These are phyloP conservation scores for Somion occarium DNA, from an alignment of 1,284 basidiomycete genomes.

Conservation along the genomic window DNA sequence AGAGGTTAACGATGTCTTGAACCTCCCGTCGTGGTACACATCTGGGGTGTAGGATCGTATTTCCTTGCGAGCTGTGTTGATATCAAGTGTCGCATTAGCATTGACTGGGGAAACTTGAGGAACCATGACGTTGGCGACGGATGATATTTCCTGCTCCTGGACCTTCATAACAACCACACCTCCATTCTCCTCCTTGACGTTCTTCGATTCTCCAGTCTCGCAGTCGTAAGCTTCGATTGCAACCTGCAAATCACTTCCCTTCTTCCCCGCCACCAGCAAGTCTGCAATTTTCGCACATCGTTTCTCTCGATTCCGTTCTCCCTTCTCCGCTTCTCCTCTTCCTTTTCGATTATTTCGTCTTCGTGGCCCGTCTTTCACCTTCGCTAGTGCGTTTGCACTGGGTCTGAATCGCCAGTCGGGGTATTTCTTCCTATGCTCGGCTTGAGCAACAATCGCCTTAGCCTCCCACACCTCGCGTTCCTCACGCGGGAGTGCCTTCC, in stretches of 20 bases:
- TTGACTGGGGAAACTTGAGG: background rate
- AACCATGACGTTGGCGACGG: background rate
- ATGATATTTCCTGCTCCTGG: conserved; percentile 6
- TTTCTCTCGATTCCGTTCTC: conserved; percentile 32
- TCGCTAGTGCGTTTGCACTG: conserved; percentile 48
- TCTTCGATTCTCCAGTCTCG: conserved; percentile 15
- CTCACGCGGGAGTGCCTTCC: conserved; percentile 54
- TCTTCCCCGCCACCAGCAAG: conserved; percentile 46
- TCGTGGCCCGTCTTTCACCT: conserved; percentile 36
- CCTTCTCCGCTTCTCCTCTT: conserved; percentile 38
- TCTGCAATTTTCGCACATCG: conserved; percentile 47
- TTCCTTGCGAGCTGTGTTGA: conserved; percentile 13
- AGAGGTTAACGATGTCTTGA: conserved; percentile 46
- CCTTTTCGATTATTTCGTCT: conserved; percentile 27
- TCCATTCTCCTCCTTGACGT: conserved; percentile 19
- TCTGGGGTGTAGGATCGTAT: conserved; percentile 29
- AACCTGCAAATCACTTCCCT: conserved; percentile 39
- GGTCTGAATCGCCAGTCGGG: conserved; percentile 76
- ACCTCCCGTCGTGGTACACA: conserved; percentile 28
- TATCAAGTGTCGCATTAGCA: conserved; percentile 6
- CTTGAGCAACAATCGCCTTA: conserved; percentile 69
- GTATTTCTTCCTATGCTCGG: conserved; percentile 71
- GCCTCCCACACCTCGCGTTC: conserved; percentile 72
- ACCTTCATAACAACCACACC: conserved; percentile 12
- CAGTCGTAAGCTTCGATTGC: conserved; percentile 41